Base-by-base conservation (phyloP, 1,139 yeast species). In the Yamadazyma sp. region DNA sequence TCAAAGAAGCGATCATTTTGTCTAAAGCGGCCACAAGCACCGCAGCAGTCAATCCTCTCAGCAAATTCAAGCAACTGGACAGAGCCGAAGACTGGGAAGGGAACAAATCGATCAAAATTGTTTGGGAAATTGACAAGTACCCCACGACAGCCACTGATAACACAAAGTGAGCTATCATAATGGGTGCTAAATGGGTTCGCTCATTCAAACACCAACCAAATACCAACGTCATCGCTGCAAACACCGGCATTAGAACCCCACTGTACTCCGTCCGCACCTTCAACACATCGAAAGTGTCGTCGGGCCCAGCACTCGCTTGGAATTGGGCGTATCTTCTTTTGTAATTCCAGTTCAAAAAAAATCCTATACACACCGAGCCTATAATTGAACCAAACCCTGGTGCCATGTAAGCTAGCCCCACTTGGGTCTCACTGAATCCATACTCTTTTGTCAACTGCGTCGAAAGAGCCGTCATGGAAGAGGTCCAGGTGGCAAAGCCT, bases 201-300 rank as follows among this genome's bases (percentile, higher is more conserved):
- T 68, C 54, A 32, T 76, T 66, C 4, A 86, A 50, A 37, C 86
- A 74, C 95, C 95, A 87, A 1, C 92, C 95, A 62, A 76, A 86
- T 0, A 78, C 59, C 1, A 80, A 46, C 3, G 74, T 58, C 23
- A 31, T 25, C 14, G 2, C 40, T 17, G 0, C 78, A 70, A 3
- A 57, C 51, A n/a, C 70, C 49, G 17, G 69, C 2, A 70, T 22
- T 28, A 55, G 5, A 34, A 68, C 43, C n/a, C 66, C 43, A 1
- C 60, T 48, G 43, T 61, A 50, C 26, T 55, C 54, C 17, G 66
- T 49, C 33, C 73, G 47, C 1, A 67, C 57, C n/a, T 50, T 44
- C 37, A 59, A 49, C 17, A 63, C 45, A 40, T 62, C 54, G 42
- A 65, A 62, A 14, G 10, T 10, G 6, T 26, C 16, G 8, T 17